These are phyloP conservation scores for Exophiala phaeomuriformis DNA, from an alignment of 2,329 filamentous ascomycete species.

Conservation along the genomic window DNA sequence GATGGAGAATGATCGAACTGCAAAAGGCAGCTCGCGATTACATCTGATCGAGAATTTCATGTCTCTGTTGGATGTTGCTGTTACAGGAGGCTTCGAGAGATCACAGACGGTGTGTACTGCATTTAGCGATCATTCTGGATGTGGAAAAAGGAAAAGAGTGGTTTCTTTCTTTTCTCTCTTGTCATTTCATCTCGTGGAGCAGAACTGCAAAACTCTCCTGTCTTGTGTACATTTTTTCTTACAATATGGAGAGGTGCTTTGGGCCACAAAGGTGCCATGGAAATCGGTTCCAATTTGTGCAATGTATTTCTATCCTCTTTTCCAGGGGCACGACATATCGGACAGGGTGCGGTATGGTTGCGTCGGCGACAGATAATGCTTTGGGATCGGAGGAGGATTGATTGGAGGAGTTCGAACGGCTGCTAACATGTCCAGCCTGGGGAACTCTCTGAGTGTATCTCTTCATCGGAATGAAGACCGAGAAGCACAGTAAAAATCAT, in stretches of 20 bases:
- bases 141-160: background rate
- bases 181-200: background rate
- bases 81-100: background rate
- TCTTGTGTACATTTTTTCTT: conserved; percentile 8
- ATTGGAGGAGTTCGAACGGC: conserved; percentile 8
- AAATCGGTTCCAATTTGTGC: background rate
- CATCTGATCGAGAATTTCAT: conserved; percentile 45
- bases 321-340: background rate
- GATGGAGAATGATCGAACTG: conserved; percentile 96
- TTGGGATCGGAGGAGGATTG: background rate
- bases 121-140: conserved; percentile 19
- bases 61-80: background rate
- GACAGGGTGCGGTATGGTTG: background rate
- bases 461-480: background rate
- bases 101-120: conserved; percentile 3
- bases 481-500: background rate
- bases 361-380: background rate
- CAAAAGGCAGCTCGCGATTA: conserved; percentile 97
- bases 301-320: conserved; percentile 7
- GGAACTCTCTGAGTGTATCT: background rate
- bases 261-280: background rate
- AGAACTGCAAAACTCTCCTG: conserved; percentile 6
- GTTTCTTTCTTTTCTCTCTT: background rate
- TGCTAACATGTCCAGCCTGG: conserved; percentile 27
- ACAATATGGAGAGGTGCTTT: background rate